Conservation (phyloP, 495 filamentous ascomycete species). For the Penicillium angulare region DNA sequence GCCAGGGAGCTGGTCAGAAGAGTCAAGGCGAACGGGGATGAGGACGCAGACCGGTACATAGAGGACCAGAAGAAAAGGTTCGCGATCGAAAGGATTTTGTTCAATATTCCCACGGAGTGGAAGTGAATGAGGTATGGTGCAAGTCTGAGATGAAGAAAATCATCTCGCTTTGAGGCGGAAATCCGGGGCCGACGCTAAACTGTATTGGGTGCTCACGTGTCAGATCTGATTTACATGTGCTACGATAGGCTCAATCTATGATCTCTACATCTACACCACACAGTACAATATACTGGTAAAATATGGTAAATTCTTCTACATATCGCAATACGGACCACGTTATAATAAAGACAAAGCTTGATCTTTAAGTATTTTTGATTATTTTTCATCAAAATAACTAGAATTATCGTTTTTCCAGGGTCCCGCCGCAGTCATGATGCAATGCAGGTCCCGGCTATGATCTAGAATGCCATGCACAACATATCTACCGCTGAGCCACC, state of each 20-base stretch:
- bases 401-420: not conserved
- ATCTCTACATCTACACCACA: not conserved
- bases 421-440: no score
- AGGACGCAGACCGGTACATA: slow-evolving; percentile 41
- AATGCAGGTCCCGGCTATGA: not conserved
- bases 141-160: slow-evolving; percentile 17
- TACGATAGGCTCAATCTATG: slow-evolving; percentile 5
- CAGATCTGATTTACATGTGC: slow-evolving; percentile 8
- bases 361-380: no score
- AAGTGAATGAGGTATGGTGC: slow-evolving; percentile 2
- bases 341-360: no score
- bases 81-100: not conserved
- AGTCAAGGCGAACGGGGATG: slow-evolving; percentile 33
- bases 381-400: no score
- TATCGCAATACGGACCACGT: no score
- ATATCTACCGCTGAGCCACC: slow-evolving; percentile 2
- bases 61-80: slow-evolving; percentile 26
- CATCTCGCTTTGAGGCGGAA: slow-evolving; percentile 20
- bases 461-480: slow-evolving; percentile 6
- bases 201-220: slow-evolving; percentile 24
- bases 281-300: not conserved
- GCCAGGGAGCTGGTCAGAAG: slow-evolving; percentile 31
- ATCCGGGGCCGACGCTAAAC: slow-evolving; percentile 28
- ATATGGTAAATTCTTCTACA: not conserved
- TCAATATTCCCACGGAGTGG: slow-evolving; percentile 12